Percentiles rank a stretch among this genome's conserved stretches.
phyloP scores from a whole-genome alignment of 371 early-diverging fungal species.

The Aphelidium insulamus region DNA sequence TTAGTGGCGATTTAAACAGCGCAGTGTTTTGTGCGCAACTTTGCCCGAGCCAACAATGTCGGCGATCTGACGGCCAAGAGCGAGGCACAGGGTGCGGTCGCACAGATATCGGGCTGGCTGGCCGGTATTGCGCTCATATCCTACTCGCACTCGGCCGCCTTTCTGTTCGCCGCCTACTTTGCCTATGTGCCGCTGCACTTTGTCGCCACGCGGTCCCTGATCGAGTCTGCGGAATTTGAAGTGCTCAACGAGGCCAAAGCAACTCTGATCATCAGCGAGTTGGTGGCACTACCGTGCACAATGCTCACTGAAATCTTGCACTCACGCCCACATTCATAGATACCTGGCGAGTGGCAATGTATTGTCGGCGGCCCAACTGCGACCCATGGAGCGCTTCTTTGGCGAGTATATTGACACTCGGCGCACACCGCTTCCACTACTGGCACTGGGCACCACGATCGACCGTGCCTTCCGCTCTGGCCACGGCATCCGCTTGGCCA shows the following conservation, averaged over 20 bases:
- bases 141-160: constrained; percentile 26
- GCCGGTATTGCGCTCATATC: constrained; percentile 32
- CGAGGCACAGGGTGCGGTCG: constrained; percentile 45
- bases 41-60: constrained; percentile 20
- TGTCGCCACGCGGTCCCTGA: constrained; percentile 21
- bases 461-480: constrained; percentile 15
- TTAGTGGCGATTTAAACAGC: no score
- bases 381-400: constrained; percentile 23
- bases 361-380: constrained; percentile 13
- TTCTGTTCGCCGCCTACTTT: constrained; percentile 28
- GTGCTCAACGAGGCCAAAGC: constrained; percentile 35
- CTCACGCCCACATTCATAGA: constrained; percentile 10
- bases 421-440: constrained; percentile 11
- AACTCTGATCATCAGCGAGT: constrained; percentile 16
- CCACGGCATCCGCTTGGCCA: constrained; percentile 13
- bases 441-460: constrained; percentile 17
- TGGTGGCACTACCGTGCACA: not conserved
- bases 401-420: constrained; percentile 30
- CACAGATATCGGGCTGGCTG: constrained; percentile 38
- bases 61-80: constrained; percentile 48
- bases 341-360: constrained; percentile 20
- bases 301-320: not conserved
- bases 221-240: constrained; percentile 37
- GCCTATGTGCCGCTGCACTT: constrained; percentile 31
- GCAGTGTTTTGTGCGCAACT: not conserved